Evolutionary conservation across 2,329 filamentous ascomycete species (phyloP).

Genomic region (Ceratocystis cacaofunesta): DNA sequence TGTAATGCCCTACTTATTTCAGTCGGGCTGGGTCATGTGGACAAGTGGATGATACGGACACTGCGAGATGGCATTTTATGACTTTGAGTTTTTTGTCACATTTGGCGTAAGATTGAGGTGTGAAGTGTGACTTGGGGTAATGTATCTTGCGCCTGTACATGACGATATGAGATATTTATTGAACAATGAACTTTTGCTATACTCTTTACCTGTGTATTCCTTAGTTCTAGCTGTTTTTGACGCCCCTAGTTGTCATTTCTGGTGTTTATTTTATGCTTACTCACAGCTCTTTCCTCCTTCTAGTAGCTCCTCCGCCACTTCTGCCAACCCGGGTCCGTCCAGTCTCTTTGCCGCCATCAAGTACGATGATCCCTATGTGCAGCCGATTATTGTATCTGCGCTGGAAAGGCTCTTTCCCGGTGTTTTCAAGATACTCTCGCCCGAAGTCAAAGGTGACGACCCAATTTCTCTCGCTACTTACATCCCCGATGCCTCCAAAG

Average conservation of each 20-base stretch:
- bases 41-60: neutral
- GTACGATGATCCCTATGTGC: constrained; percentile 81
- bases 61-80: neutral
- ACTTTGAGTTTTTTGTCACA: neutral
- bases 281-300: neutral
- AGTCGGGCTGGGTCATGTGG: neutral
- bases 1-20: neutral
- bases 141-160: constrained; percentile 2
- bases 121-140: neutral
- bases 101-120: neutral
- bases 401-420: constrained; percentile 48
- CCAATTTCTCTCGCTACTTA: constrained; percentile 26
- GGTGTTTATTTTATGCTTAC: neutral
- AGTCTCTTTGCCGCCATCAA: constrained; percentile 13
- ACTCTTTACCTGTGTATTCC: neutral
- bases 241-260: neutral
- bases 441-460: constrained; percentile 19
- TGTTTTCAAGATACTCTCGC: constrained; percentile 34
- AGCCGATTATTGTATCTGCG: constrained; percentile 67
- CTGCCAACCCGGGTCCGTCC: neutral
- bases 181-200: neutral
- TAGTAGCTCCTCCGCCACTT: neutral
- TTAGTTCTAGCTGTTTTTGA: neutral
- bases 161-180: constrained; percentile 9
- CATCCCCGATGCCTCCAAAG: constrained; percentile 26